These are phyloP conservation scores for Glycyrrhiza uralensis DNA, from an alignment of 306 rosid genomes.

Conservation along the genomic window DNA sequence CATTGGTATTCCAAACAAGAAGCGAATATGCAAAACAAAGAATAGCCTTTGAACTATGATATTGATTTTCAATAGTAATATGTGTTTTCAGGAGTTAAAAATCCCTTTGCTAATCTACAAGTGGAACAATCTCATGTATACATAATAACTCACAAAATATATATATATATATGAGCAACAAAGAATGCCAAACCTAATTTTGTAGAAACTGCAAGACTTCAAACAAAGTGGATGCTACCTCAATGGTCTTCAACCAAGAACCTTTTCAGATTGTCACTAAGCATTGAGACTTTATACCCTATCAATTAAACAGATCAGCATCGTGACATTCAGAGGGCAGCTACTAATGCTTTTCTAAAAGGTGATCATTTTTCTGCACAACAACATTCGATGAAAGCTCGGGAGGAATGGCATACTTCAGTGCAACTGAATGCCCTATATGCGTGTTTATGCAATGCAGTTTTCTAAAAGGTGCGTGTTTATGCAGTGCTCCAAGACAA, in stretches of 20 bases:
- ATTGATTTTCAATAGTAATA: conserved; percentile 2
- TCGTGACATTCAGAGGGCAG: conserved; percentile 71
- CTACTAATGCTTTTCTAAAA: conserved; percentile 63
- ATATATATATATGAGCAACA: conserved; percentile 39
- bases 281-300: not conserved
- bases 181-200: conserved; percentile 40
- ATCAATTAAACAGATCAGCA: conserved; percentile 59
- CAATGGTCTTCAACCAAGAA: conserved; percentile 8
- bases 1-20: not conserved
- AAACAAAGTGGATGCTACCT: conserved; percentile 9
- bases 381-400: conserved; percentile 62
- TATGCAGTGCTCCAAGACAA: not conserved
- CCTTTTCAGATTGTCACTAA: not conserved
- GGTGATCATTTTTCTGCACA: conserved; percentile 76
- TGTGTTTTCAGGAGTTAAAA: conserved; percentile 1
- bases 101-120: conserved; percentile 38
- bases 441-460: no score
- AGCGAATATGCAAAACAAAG: not conserved
- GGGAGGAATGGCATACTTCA: conserved; percentile 58
- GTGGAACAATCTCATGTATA: conserved; percentile 30
- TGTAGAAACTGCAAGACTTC: not conserved
- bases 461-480: no score
- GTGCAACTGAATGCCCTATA: no score
- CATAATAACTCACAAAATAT: conserved; percentile 13
- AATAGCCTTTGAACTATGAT: conserved; percentile 15